These are phyloP conservation scores for Aspergillus egyptiacus DNA, from an alignment of 495 filamentous ascomycete genomes.

Conservation along the genomic window DNA sequence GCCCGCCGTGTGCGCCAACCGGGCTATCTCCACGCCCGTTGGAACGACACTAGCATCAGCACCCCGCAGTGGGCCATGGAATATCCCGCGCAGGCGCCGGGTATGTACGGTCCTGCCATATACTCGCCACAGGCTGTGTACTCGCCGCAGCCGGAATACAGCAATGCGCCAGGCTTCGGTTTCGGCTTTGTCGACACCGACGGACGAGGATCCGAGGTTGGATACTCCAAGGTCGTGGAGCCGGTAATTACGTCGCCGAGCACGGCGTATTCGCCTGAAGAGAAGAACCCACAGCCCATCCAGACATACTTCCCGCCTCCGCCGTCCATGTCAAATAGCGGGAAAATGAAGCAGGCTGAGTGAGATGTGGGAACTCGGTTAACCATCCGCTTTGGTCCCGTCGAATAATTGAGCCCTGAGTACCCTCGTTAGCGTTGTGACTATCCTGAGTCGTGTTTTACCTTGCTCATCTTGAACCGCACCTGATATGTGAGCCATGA, in stretches of 20 bases:
- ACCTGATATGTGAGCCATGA: no score
- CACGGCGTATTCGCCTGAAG: slow-evolving; percentile 10
- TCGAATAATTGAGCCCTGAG: background rate
- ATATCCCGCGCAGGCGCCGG: slow-evolving; percentile 15
- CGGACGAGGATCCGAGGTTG: slow-evolving; percentile 19
- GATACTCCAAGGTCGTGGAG: slow-evolving; percentile 9
- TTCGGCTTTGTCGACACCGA: slow-evolving; percentile 28
- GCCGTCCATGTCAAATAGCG: background rate
- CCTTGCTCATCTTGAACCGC: no score
- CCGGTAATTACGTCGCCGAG: slow-evolving; percentile 11
- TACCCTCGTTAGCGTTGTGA: background rate
- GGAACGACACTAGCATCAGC: slow-evolving; percentile 13
- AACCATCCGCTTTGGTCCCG: background rate
- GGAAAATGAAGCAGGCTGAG: background rate
- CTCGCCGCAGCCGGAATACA: slow-evolving; percentile 12
- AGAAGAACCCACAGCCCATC: slow-evolving; percentile 8
- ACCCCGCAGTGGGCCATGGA: slow-evolving; percentile 13
- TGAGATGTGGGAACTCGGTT: background rate
- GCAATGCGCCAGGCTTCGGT: slow-evolving; percentile 20
- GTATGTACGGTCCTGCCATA: slow-evolving; percentile 6
- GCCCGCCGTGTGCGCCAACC: slow-evolving; percentile 7
- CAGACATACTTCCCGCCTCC: slow-evolving; percentile 7
- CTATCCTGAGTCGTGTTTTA: background rate
- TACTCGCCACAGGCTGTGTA: slow-evolving; percentile 4
- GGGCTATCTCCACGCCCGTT: slow-evolving; percentile 5